These are phyloP conservation scores for Casaregolazyma suthepensis DNA, from an alignment of 1,139 yeast genomes.

Conservation along the genomic window DNA sequence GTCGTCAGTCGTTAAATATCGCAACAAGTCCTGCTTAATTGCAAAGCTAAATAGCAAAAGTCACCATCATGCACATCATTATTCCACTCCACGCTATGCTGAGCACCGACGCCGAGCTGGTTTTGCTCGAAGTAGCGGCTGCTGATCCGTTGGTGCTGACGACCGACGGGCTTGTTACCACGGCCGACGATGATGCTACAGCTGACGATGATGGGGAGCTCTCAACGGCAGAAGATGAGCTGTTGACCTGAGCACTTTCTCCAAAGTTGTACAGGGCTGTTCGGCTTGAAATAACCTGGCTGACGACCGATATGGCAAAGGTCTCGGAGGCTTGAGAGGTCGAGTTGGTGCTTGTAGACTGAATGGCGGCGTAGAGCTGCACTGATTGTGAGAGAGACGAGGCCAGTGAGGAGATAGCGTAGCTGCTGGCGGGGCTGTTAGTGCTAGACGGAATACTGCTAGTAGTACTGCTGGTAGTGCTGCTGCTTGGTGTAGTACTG, in stretches of 20 bases:
- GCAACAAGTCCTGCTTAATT: neutral
- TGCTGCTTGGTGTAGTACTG: neutral
- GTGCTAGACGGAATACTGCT: neutral
- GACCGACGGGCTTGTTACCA: neutral
- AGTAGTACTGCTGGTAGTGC: neutral
- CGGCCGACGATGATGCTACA: slow-evolving; percentile 4
- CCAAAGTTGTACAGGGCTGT: slow-evolving; percentile 25
- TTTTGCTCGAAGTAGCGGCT: slow-evolving; percentile 11
- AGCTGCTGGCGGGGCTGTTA: neutral
- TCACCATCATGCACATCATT: neutral
- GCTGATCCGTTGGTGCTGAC: slow-evolving; percentile 7
- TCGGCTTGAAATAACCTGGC: slow-evolving; percentile 19
- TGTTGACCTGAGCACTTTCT: slow-evolving; percentile 12
- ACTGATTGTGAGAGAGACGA: slow-evolving; percentile 3
- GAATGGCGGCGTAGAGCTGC: slow-evolving; percentile 1
- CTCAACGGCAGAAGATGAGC: slow-evolving; percentile 8
- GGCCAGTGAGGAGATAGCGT: neutral
- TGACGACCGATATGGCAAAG: slow-evolving; percentile 17
- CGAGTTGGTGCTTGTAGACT: neutral
- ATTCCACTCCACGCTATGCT: neutral
- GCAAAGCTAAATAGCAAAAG: neutral
- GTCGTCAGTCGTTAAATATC: slow-evolving; percentile 3
- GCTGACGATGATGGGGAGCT: slow-evolving; percentile 1
- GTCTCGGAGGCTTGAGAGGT: slow-evolving; percentile 9
- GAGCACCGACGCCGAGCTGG: neutral